Percentiles rank a stretch among this genome's conserved stretches.
Conservation (phyloP, 192 early-diverging fungal genomes). For the Coemansia sp. region DNA sequence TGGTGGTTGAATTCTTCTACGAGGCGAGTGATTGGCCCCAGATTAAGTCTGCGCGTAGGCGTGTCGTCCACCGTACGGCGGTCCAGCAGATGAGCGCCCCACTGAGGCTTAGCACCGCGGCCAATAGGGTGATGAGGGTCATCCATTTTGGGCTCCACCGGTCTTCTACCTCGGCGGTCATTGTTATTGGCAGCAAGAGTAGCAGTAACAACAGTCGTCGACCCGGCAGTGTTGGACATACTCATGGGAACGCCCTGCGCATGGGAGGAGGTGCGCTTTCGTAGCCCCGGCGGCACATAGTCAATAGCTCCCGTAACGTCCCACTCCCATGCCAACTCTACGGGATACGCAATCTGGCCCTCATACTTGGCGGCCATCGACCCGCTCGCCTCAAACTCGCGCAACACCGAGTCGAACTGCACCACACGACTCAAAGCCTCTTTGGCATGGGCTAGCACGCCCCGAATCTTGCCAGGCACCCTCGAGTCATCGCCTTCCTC, state of each 20-base stretch:
- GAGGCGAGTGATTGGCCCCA: slow-evolving; percentile 42
- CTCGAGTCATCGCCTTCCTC: slow-evolving; percentile 12
- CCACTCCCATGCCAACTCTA: slow-evolving; percentile 30
- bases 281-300: slow-evolving; percentile 30
- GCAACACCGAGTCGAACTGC: slow-evolving; percentile 28
- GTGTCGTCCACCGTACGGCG: slow-evolving; percentile 44
- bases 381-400: slow-evolving; percentile 28
- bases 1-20: slow-evolving; percentile 42
- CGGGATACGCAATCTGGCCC: slow-evolving; percentile 26
- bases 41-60: slow-evolving; percentile 36
- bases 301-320: slow-evolving; percentile 13
- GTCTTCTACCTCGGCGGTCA: background rate
- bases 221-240: slow-evolving; percentile 16
- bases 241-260: background rate
- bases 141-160: background rate
- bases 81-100: slow-evolving; percentile 35
- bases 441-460: slow-evolving; percentile 34
- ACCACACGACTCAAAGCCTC: slow-evolving; percentile 32
- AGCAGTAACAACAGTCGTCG: slow-evolving; percentile 21
- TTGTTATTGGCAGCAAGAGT: slow-evolving; percentile 1
- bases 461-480: slow-evolving; percentile 34
- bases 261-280: background rate
- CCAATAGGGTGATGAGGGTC: background rate
- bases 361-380: slow-evolving; percentile 3
- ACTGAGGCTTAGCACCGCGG: slow-evolving; percentile 9